Conservation (phyloP, 83 land plant genomes). For the Isoetes engelmannii region DNA sequence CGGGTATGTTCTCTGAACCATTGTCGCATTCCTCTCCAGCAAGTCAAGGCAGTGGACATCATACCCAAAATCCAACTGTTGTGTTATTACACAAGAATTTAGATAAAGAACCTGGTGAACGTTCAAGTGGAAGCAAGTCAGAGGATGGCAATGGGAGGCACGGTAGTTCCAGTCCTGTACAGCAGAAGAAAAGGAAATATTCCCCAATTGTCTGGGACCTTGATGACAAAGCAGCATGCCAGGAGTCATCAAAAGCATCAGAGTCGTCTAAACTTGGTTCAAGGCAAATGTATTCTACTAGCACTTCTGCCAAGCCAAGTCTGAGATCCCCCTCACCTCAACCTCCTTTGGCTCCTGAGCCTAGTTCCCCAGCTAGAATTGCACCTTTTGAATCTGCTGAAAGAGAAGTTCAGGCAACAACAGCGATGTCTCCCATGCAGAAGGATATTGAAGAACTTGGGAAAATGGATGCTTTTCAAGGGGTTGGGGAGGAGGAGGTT, state of each 20-base stretch:
- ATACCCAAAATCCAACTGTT: too few relatives aligned
- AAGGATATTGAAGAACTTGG: slow-evolving; percentile 20
- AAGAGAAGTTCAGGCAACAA: neutral
- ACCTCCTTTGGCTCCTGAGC: slow-evolving; percentile 18
- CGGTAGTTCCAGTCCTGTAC: neutral
- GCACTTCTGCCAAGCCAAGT: neutral
- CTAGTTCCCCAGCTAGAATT: neutral
- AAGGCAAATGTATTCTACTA: neutral
- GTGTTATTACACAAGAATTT: neutral
- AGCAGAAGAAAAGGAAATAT: slow-evolving; percentile 29
- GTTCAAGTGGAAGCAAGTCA: slow-evolving; percentile 11
- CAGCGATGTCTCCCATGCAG: neutral
- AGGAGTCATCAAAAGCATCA: neutral
- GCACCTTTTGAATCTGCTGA: neutral
- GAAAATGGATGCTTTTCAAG: slow-evolving; percentile 12
- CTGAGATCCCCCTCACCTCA: slow-evolving; percentile 18
- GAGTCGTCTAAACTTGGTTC: neutral
- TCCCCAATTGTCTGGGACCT: slow-evolving; percentile 40
- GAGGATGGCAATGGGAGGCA: slow-evolving; percentile 1
- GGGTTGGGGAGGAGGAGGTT: slow-evolving; percentile 13
- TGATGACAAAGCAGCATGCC: slow-evolving; percentile 15
- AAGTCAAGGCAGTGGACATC: too few relatives aligned
- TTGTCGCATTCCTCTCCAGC: neutral
- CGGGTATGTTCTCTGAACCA: neutral
- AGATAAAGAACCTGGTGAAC: slow-evolving; percentile 16